Conservation (phyloP, 176 grass and related monocot genomes). For the Musa acuminata region DNA sequence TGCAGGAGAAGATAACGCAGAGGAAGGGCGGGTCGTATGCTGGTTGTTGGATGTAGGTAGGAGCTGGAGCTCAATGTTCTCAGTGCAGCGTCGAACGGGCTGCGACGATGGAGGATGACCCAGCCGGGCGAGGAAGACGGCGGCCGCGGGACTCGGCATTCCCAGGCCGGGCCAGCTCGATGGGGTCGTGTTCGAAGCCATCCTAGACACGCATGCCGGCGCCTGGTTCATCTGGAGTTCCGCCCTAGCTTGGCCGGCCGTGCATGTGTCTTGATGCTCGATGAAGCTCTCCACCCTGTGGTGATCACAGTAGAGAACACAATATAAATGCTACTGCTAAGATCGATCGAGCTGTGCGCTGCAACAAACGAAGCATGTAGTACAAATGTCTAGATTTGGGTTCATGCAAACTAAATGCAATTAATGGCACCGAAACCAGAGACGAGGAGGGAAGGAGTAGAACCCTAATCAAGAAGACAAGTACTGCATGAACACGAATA, state of each 20-base stretch:
- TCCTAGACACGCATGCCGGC: conserved; percentile 23
- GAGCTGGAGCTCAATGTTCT: conserved; percentile 62
- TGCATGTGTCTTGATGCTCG: conserved; percentile 85
- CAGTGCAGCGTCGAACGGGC: background rate
- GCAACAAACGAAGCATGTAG: background rate
- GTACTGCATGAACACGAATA: too few species aligned
- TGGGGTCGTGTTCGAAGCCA: conserved; percentile 41
- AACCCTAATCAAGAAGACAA: too few species aligned
- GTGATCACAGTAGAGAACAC: background rate
- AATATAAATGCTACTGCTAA: background rate
- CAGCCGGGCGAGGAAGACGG: conserved; percentile 8
- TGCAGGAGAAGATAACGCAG: background rate
- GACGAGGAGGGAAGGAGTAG: conserved; percentile 36
- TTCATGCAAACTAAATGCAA: background rate
- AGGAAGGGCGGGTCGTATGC: background rate
- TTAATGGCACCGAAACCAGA: conserved; percentile 21
- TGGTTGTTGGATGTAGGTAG: conserved; percentile 36
- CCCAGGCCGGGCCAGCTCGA: conserved; percentile 35
- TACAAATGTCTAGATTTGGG: background rate
- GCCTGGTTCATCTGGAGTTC: conserved; percentile 16
- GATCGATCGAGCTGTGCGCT: background rate
- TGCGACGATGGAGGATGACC: conserved; percentile 9
- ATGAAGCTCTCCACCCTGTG: conserved; percentile 95
- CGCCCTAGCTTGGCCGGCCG: conserved; percentile 23
- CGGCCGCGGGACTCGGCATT: conserved; percentile 13